Conservation (phyloP, 148 eudicot genomes). For the Limonium bicolor region DNA sequence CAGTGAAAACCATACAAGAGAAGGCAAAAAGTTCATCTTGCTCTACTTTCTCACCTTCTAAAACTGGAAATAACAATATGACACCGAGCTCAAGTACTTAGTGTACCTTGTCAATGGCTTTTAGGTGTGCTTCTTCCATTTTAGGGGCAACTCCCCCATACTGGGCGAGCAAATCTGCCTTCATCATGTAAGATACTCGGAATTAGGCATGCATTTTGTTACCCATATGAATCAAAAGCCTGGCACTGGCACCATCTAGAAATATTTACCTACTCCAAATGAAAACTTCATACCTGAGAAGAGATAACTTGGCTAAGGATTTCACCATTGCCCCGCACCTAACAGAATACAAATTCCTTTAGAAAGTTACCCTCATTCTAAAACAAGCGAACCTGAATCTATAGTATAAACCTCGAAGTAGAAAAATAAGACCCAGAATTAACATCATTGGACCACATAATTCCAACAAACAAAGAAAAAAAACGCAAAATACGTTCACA, state of each 20-base stretch:
- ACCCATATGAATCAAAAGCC: not conserved
- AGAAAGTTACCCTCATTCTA: too few species aligned
- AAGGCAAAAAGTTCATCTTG: too few species aligned
- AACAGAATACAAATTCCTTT: too few species aligned
- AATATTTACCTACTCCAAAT: too few species aligned
- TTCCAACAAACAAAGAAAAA: conserved; percentile 6
- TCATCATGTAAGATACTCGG: conserved; percentile 14
- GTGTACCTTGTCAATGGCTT: conserved; percentile 71
- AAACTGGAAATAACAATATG: too few species aligned
- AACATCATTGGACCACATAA: too few species aligned
- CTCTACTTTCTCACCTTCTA: too few species aligned
- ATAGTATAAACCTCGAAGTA: too few species aligned
- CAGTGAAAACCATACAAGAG: too few species aligned
- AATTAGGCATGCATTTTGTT: conserved; percentile 11
- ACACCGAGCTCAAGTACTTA: conserved; percentile 1
- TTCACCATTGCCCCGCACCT: conserved; percentile 86
- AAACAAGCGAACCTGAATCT: too few species aligned
- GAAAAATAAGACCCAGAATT: too few species aligned
- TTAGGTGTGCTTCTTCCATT: conserved; percentile 94
- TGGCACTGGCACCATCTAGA: not conserved
- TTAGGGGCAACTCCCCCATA: conserved; percentile 99
- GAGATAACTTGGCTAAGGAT: conserved; percentile 94
- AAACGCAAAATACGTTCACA: too few species aligned
- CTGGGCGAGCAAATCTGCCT: conserved; percentile 89
- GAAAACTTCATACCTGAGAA: conserved; percentile 64